phyloP scores from a whole-genome alignment of 495 filamentous ascomycete genomes.

The Podospora comata region DNA sequence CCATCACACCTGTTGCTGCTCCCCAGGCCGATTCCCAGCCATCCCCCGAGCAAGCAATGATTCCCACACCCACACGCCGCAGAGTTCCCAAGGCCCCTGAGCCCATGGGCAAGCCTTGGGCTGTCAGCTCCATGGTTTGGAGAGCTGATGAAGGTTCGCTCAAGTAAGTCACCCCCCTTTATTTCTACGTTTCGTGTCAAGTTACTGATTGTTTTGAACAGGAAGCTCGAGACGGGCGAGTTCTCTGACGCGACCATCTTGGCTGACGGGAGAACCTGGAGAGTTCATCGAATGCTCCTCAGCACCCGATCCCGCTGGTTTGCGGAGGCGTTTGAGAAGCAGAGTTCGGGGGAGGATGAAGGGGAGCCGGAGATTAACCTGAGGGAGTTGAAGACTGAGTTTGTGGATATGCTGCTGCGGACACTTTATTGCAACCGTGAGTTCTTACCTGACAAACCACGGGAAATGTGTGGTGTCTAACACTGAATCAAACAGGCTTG shows the following conservation, averaged over 20 bases:
- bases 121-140: background rate
- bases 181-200: background rate
- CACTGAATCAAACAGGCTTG: background rate
- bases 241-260: constrained; percentile 20
- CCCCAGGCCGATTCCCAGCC: too few relatives aligned
- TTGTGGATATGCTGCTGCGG: background rate
- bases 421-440: background rate
- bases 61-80: background rate
- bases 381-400: background rate
- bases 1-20: background rate
- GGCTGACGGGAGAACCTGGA: constrained; percentile 16
- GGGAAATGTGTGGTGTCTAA: background rate
- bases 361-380: too few relatives aligned
- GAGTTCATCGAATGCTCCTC: constrained; percentile 24
- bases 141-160: background rate
- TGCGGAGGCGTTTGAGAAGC: constrained; percentile 1
- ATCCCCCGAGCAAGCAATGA: background rate
- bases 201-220: background rate
- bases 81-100: background rate
- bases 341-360: background rate
- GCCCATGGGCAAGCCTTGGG: background rate
- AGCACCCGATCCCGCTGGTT: constrained; percentile 22
- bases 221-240: constrained; percentile 14
- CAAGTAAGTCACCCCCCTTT: background rate
- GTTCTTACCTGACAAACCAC: background rate